Evolutionary conservation across 2,329 filamentous ascomycete genomes (phyloP).

Genomic region (Fusarium compactum): DNA sequence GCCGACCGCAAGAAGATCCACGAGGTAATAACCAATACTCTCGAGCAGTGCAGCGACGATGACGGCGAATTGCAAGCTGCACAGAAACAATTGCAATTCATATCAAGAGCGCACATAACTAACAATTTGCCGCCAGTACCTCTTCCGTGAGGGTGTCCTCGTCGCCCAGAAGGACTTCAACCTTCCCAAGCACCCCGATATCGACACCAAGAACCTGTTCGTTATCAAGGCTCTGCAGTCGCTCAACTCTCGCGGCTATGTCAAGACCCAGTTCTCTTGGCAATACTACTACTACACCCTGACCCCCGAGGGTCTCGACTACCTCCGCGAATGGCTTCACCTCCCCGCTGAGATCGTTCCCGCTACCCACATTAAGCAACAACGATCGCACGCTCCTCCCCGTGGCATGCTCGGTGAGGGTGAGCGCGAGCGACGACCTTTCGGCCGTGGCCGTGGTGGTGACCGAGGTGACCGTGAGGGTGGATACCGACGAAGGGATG

Average conservation of each 20-base stretch:
- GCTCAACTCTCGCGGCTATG: slow-evolving; percentile 95
- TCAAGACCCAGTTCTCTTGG: slow-evolving; percentile 99
- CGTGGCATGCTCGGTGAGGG: slow-evolving; percentile 97
- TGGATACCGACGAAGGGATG: slow-evolving; percentile 91
- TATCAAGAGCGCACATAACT: slow-evolving; percentile 31
- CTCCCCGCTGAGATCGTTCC: slow-evolving; percentile 99
- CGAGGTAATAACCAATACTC: slow-evolving; percentile 64
- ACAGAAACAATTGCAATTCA: slow-evolving; percentile 19
- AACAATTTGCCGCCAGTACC: slow-evolving; percentile 72
- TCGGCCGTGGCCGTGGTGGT: slow-evolving; percentile 81
- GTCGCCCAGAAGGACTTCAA: slow-evolving; percentile 99
- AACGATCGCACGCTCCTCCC: slow-evolving; percentile 97
- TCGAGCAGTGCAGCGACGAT: slow-evolving; percentile 21
- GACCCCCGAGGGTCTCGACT: slow-evolving; percentile 99
- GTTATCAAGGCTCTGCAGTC: slow-evolving; percentile 99
- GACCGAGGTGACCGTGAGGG: slow-evolving; percentile 86
- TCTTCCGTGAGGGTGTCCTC: slow-evolving; percentile 94
- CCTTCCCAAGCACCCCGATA: slow-evolving; percentile 95
- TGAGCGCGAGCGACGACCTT: slow-evolving; percentile 83
- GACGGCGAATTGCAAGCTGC: slow-evolving; percentile 37
- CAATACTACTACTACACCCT: slow-evolving; percentile 99
- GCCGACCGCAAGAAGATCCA: slow-evolving; percentile 99
- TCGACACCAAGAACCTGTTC: slow-evolving; percentile 99
- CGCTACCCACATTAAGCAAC: slow-evolving; percentile 99
- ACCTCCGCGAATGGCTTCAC: slow-evolving; percentile 99